Evolutionary conservation across 495 filamentous ascomycete species (phyloP).

Genomic region (Xylaria telfairii): DNA sequence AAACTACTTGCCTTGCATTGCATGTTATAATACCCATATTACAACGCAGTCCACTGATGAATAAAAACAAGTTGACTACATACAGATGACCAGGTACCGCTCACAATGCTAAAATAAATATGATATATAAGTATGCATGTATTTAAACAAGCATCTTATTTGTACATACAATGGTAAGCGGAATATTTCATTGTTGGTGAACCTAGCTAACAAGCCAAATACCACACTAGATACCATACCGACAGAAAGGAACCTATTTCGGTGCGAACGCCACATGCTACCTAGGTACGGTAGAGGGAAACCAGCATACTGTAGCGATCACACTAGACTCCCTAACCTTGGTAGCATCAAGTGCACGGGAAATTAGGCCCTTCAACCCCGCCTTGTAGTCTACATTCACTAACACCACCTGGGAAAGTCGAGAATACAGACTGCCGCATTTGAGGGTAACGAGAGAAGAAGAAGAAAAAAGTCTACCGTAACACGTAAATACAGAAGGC

Average conservation of each 20-base stretch:
- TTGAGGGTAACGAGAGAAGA: too few species aligned
- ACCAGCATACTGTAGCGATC: too few species aligned
- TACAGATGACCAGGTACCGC: neutral
- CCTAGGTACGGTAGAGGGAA: neutral
- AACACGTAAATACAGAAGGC: too few species aligned
- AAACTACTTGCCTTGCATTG: constrained; percentile 4
- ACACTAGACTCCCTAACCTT: too few species aligned
- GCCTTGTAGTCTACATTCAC: neutral
- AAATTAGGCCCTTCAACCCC: neutral
- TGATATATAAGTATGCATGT: too few species aligned
- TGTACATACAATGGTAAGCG: neutral
- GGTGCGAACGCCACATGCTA: constrained; percentile 7
- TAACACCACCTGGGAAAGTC: neutral
- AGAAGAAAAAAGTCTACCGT: too few species aligned
- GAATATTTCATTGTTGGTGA: neutral
- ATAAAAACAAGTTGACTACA: constrained; percentile 1
- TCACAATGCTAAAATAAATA: too few species aligned
- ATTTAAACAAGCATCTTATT: neutral
- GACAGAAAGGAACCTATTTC: constrained; percentile 14
- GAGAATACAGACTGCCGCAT: neutral
- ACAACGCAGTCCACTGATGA: neutral
- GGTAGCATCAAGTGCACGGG: neutral
- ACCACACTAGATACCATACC: constrained; percentile 1
- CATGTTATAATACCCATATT: neutral
- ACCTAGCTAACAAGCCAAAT: neutral